Conservation (phyloP, 2,329 filamentous ascomycete genomes). For the Plectosphaerella cucumerina region DNA sequence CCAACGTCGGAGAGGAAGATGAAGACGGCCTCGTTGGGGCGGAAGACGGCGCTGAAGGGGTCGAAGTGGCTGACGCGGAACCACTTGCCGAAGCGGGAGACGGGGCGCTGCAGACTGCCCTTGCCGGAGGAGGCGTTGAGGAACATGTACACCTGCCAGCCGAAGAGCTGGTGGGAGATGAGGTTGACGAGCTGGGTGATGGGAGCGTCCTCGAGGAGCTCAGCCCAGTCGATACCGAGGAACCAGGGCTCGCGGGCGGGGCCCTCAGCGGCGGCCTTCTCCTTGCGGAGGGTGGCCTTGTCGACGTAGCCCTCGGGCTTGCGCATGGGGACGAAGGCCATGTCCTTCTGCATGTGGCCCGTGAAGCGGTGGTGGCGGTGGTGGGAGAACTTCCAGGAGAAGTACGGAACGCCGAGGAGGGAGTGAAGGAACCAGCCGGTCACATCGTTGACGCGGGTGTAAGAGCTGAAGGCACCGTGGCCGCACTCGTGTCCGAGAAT, state of each 20-base stretch:
- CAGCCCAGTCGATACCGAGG: constrained; percentile 37
- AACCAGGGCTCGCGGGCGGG: constrained; percentile 17
- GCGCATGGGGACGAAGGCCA: constrained; percentile 54
- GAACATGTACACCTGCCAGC: constrained; percentile 61
- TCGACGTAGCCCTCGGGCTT: background rate
- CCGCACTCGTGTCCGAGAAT: constrained; percentile 69
- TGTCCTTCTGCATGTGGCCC: constrained; percentile 65
- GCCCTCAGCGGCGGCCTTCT: constrained; percentile 27
- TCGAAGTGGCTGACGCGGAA: constrained; percentile 54
- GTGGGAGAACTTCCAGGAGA: constrained; percentile 70
- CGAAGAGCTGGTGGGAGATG: constrained; percentile 58
- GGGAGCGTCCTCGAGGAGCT: constrained; percentile 61
- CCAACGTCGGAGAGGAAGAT: constrained; percentile 59
- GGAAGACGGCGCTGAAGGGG: constrained; percentile 58
- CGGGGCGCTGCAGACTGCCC: constrained; percentile 41
- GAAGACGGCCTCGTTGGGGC: constrained; percentile 48
- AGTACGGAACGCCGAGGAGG: constrained; percentile 63
- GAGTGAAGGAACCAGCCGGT: constrained; percentile 65
- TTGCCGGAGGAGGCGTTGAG: constrained; percentile 50
- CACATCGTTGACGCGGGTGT: constrained; percentile 52
- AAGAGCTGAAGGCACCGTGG: constrained; percentile 62
- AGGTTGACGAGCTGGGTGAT: constrained; percentile 50
- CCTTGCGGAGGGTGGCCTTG: constrained; percentile 1
- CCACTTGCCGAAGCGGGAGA: constrained; percentile 26
- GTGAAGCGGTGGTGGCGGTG: constrained; percentile 66